Percentiles rank a stretch among this genome's conserved stretches.
phyloP scores from a whole-genome alignment of 2,329 filamentous ascomycete genomes.

The Passalora sequoiae region DNA sequence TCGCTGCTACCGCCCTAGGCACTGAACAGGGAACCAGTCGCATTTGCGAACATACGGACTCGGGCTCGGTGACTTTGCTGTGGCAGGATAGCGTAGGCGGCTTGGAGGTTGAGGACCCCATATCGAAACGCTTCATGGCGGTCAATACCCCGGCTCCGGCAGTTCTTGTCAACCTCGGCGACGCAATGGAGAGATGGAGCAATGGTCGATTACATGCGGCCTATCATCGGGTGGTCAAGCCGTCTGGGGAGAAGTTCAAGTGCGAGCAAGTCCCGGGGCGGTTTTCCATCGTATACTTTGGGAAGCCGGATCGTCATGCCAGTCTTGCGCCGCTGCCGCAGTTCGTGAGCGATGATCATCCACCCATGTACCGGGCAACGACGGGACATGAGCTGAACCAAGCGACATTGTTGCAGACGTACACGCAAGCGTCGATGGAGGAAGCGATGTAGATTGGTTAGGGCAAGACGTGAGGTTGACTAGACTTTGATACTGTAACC shows the following conservation, averaged over 20 bases:
- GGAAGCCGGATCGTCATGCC: slow-evolving; percentile 12
- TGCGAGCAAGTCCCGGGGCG: slow-evolving; percentile 5
- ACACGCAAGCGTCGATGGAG: no score
- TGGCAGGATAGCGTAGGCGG: slow-evolving; percentile 15
- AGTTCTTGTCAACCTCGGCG: slow-evolving; percentile 15
- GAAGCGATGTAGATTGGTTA: no score
- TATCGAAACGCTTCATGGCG: slow-evolving; percentile 7
- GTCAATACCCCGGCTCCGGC: slow-evolving; percentile 8
- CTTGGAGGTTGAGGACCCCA: slow-evolving; percentile 15
- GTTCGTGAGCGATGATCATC: slow-evolving; percentile 8
- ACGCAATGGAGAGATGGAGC: slow-evolving; percentile 15
- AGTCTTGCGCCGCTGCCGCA: slow-evolving; percentile 9
- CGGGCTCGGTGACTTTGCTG: slow-evolving; percentile 12
- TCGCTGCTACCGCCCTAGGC: slow-evolving; percentile 3
- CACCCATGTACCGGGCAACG: slow-evolving; percentile 5
- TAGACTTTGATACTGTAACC: no score
- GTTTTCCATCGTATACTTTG: slow-evolving; percentile 15
- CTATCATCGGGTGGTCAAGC: slow-evolving; percentile 11
- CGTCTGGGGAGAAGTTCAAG: no score
- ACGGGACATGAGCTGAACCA: slow-evolving; percentile 12
- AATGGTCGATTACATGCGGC: slow-evolving; percentile 11
- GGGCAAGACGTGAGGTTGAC: no score
- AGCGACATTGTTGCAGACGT: slow-evolving; percentile 11
- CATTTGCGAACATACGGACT: slow-evolving; percentile 16
- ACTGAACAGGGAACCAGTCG: slow-evolving; percentile 7